Evolutionary conservation across 352 stramenopile species (phyloP), one percentile per base, ranked within the genome.

Genomic region (Phytophthora chlamydospora): DNA sequence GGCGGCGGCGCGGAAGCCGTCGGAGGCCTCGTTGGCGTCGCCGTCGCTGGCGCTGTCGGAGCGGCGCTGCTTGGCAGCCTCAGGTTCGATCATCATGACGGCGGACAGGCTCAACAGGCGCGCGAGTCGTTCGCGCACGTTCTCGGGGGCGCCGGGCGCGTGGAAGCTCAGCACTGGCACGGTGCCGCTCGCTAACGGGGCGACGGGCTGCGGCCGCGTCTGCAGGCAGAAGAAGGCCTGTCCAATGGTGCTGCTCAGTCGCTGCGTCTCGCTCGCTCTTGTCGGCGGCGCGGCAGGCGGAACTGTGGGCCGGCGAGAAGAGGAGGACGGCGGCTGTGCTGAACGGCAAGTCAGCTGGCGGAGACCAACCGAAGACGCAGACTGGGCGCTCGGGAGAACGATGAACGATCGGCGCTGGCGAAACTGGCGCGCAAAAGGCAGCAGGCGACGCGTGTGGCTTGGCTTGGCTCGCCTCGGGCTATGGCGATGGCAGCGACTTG

Each of bases 171-270:
- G 60, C n/a, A 66, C 52, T 52, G 16, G n/a, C 24, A 24, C 21
- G 21, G 21, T 24, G 36, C 38, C 42, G 49, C 27, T 70, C 34
- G 60, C 54, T 64, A 60, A 71, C 31, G 58, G 75, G 40, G 53
- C 60, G 61, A 61, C 69, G 35, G 67, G 71, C 62, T 69, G 71
- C 56, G 56, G 56, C 53, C 61, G 65, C 50, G 65, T 73, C 65
- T 85, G 76, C 43, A 85, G 71, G 50, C 76, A 85, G 51, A 82
- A 73, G 61, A 79, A 79, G 40, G 71, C 73, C 64, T 85, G 76
- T 32, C 76, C 76, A 67, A 85, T 85, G 58, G 56, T 85, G 73
- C 58, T 73, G 56, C 43, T 66, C 36, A 57, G 56, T 58, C 43
- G 42, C 54, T 59, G 58, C 58, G 34, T 53, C 27, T 62, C 54